phyloP scores from a whole-genome alignment of 2,329 filamentous ascomycete genomes.

The Arthroderma sp. region DNA sequence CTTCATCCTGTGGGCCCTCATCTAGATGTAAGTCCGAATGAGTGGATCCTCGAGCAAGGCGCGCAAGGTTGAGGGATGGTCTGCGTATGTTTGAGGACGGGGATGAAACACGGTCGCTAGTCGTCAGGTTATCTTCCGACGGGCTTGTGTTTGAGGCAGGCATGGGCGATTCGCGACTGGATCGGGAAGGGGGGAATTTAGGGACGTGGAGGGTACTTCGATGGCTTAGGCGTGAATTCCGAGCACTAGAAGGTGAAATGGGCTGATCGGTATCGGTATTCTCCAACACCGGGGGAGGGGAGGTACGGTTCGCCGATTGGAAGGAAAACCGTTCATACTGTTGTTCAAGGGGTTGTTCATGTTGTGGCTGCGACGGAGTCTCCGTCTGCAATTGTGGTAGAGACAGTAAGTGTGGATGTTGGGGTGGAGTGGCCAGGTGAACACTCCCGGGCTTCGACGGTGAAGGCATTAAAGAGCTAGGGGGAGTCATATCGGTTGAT shows the following conservation, averaged over 20 bases:
- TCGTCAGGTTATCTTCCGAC: conserved; percentile 48
- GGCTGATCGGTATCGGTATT: conserved; percentile 6
- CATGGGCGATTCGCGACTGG: conserved; percentile 44
- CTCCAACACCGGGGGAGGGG: conserved; percentile 19
- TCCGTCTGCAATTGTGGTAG: conserved; percentile 20
- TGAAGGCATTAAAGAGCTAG: no score
- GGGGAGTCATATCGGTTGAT: no score
- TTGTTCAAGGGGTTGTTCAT: conserved; percentile 18
- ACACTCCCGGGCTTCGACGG: no score
- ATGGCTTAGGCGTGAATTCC: conserved; percentile 53
- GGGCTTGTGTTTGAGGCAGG: conserved; percentile 21
- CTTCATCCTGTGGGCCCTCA: conserved; percentile 74
- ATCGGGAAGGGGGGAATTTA: conserved; percentile 48
- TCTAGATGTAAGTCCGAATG: conserved; percentile 75
- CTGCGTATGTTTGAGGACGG: conserved; percentile 52
- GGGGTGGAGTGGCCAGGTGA: no score
- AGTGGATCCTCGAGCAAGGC: conserved; percentile 71
- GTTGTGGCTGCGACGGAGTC: conserved; percentile 21
- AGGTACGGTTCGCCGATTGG: conserved; percentile 22
- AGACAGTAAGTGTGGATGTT: conserved; percentile 2
- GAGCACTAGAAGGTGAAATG: conserved; percentile 27
- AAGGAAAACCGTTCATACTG: conserved; percentile 10
- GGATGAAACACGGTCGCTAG: conserved; percentile 73
- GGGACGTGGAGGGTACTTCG: conserved; percentile 84
- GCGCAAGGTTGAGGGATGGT: conserved; percentile 68